Base-by-base conservation (phyloP, 1,284 basidiomycete species). In the Xerocomus cyaneibrunnescens region DNA sequence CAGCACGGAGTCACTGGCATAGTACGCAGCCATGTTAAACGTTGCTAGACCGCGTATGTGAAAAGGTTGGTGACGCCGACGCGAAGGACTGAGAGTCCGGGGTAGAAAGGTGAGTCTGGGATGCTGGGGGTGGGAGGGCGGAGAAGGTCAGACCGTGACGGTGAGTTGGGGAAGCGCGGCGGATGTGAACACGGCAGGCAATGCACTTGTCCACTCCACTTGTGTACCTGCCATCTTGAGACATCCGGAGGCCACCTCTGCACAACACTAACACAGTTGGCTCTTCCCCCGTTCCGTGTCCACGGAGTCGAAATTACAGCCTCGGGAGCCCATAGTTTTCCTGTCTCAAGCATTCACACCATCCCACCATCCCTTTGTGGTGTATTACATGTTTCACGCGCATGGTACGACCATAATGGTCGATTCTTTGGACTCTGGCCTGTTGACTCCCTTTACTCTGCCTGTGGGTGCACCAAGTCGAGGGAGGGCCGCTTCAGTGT, bases 1-100 rank as follows among this genome's bases (percentile, higher is more conserved):
- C 35, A 71, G 50, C 19, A 65, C 44, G 28, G 66, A 54, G 31
- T 71, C 65, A 30, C 25, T 49, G 42, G 57, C 62, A 35, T 70
- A 67, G 61, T 64, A 67, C 23, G 69, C 65, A 7, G 66, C 66
- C 66, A 67, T 67, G 30, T 36, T 53, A 50, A 55, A 55, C 28
- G 54, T 42, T 49, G 28, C 14, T 48, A 21, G 48, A 48, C 50
- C 45, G 50, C 30, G 57, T 52, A 38, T 27, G 19, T 31, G 45
- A 49, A 44, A 51, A 50, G 9, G 42, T 37, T 5, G 43, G 37
- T 1, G 52, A 55, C 47, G 52, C 51, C 1, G 52, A 55, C 47
- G 52, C 51, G 54, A 45, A 47, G 50, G 5, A 30, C 10, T 42
- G 41, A 38, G 47, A 36, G 9, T 21, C 34, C 37, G 41, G 37